Evolutionary conservation across 768 basidiomycete genomes (phyloP).

Genomic region (Pleurotus tuoliensis): DNA sequence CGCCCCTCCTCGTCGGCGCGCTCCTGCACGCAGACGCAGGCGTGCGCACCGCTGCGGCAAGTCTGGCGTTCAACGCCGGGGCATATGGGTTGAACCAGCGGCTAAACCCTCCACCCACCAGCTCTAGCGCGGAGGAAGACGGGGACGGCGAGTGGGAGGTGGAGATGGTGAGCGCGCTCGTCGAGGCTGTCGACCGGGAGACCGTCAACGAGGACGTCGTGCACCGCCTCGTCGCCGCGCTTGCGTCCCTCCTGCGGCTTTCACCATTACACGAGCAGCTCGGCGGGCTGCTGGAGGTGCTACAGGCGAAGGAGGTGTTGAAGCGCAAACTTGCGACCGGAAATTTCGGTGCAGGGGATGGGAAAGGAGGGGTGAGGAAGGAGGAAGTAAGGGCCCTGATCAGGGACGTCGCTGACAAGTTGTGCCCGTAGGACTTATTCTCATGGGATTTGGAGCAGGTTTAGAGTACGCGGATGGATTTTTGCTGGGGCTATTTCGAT

Average conservation of each 20-base stretch:
- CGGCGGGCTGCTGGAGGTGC: slow-evolving; percentile 59
- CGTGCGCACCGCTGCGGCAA: slow-evolving; percentile 78
- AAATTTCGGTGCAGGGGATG: slow-evolving; percentile 32
- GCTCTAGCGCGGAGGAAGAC: slow-evolving; percentile 46
- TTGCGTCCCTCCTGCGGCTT: slow-evolving; percentile 72
- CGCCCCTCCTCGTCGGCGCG: slow-evolving; percentile 57
- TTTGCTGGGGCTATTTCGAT: no score
- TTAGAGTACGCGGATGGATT: no score
- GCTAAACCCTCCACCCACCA: no score
- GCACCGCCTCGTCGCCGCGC: slow-evolving; percentile 75
- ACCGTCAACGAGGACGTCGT: slow-evolving; percentile 81
- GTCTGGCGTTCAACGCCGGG: slow-evolving; percentile 74
- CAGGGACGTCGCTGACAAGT: slow-evolving; percentile 48
- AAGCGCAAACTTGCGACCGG: slow-evolving; percentile 54
- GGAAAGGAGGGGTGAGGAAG: slow-evolving; percentile 49
- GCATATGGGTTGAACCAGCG: slow-evolving; percentile 25
- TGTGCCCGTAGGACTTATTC: no score
- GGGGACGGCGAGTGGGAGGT: slow-evolving; percentile 66
- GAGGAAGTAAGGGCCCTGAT: slow-evolving; percentile 64
- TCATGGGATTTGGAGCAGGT: no score
- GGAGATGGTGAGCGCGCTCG: slow-evolving; percentile 78
- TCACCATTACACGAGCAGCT: slow-evolving; percentile 68
- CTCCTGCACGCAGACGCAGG: slow-evolving; percentile 64
- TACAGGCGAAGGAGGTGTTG: slow-evolving; percentile 57
- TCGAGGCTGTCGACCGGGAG: slow-evolving; percentile 76